These are phyloP conservation scores for Trametes pubescens DNA, from an alignment of 1,284 basidiomycete genomes.

Conservation along the genomic window DNA sequence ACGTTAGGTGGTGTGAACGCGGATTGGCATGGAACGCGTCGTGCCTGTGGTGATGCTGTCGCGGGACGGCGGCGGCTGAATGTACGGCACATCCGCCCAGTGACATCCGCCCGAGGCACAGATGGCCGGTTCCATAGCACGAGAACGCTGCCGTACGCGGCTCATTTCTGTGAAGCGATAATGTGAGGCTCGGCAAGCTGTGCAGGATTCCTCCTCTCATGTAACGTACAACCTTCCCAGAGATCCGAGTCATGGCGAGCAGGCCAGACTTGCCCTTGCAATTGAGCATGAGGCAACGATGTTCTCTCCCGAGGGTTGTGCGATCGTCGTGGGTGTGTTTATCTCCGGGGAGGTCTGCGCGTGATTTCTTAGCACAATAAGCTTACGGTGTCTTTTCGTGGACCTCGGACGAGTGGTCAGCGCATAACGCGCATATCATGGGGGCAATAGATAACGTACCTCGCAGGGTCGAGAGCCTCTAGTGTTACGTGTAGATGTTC, in stretches of 20 bases:
- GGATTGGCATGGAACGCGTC: background rate
- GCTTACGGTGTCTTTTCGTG: constrained; percentile 4
- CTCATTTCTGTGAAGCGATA: background rate
- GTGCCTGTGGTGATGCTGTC: background rate
- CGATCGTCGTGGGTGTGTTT: background rate
- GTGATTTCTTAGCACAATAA: background rate
- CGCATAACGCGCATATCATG: background rate
- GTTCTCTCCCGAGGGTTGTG: background rate
- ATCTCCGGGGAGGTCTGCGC: background rate
- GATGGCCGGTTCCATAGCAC: background rate
- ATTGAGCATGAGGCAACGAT: background rate
- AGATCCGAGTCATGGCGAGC: background rate
- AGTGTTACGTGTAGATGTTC: constrained; percentile 1
- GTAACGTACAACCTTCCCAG: constrained; percentile 1
- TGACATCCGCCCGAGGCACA: background rate
- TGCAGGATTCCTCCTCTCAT: background rate
- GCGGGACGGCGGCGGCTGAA: background rate
- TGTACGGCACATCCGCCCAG: background rate
- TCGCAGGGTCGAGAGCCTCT: background rate
- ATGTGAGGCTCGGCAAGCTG: constrained; percentile 1
- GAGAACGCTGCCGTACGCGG: background rate
- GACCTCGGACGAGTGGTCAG: background rate
- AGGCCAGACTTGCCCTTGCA: background rate
- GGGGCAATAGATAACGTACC: constrained; percentile 11
- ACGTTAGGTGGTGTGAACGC: background rate